Conservation (phyloP, 805 yeast genomes). For the Candida sanyiensis region DNA sequence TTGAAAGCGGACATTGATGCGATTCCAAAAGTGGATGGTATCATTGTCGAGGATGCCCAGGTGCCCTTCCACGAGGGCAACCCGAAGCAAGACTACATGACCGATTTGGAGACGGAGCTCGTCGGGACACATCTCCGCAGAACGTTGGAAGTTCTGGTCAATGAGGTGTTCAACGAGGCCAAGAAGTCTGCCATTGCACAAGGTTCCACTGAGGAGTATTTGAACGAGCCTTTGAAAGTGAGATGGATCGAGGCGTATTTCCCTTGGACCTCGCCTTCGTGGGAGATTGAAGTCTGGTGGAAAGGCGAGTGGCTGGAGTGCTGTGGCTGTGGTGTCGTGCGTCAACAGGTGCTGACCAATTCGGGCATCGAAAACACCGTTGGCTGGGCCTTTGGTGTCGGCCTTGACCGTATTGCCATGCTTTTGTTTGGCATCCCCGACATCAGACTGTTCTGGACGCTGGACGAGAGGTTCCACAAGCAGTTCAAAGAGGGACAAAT, state of each 20-base stretch:
- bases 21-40: slow-evolving; percentile 61
- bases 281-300: slow-evolving; percentile 99
- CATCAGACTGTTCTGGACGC: slow-evolving; percentile 87
- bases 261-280: slow-evolving; percentile 98
- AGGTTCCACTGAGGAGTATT: slow-evolving; percentile 51
- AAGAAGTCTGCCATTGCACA: slow-evolving; percentile 53
- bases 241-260: slow-evolving; percentile 95
- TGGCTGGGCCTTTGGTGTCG: slow-evolving; percentile 98
- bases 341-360: slow-evolving; percentile 66
- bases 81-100: slow-evolving; percentile 79
- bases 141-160: slow-evolving; percentile 77
- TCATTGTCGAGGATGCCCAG: slow-evolving; percentile 71
- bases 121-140: slow-evolving; percentile 76
- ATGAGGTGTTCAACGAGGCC: slow-evolving; percentile 75
- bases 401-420: slow-evolving; percentile 95
- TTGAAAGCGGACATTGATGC: slow-evolving; percentile 54
- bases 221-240: slow-evolving; percentile 71
- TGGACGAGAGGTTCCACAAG: slow-evolving; percentile 64
- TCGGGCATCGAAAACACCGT: slow-evolving; percentile 64
- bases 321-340: slow-evolving; percentile 92
- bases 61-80: slow-evolving; percentile 49
- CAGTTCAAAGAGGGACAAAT: slow-evolving; percentile 70
- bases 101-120: slow-evolving; percentile 59
- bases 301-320: slow-evolving; percentile 96
- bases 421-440: slow-evolving; percentile 91